Conservation (phyloP, 2,329 filamentous ascomycete genomes). For the Rutstroemia sp. region DNA sequence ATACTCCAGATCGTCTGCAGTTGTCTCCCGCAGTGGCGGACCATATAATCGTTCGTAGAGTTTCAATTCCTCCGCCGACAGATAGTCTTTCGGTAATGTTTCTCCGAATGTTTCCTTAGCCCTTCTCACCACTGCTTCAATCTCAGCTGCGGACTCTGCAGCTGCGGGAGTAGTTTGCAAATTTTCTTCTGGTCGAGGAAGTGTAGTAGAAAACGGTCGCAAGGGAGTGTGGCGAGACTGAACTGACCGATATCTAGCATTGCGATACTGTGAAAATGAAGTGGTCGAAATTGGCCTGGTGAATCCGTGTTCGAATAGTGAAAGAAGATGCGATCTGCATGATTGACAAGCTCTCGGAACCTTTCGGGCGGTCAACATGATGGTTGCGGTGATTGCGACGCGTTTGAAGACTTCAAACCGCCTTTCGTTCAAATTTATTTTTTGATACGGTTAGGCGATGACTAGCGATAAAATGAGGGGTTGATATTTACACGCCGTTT, state of each 20-base stretch:
- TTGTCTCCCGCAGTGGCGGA: slow-evolving; percentile 56
- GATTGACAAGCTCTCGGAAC: slow-evolving; percentile 27
- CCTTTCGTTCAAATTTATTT: too few species aligned
- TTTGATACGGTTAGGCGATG: too few species aligned
- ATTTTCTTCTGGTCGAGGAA: slow-evolving; percentile 9
- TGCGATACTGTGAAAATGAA: slow-evolving; percentile 2
- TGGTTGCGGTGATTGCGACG: neutral
- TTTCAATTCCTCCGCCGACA: slow-evolving; percentile 62
- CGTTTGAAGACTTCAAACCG: too few species aligned
- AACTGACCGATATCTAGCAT: slow-evolving; percentile 10
- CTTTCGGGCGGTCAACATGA: slow-evolving; percentile 26
- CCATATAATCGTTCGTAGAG: slow-evolving; percentile 81
- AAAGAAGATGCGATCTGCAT: slow-evolving; percentile 29
- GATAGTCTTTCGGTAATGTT: slow-evolving; percentile 61
- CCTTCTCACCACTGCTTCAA: slow-evolving; percentile 59
- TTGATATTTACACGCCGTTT: too few species aligned
- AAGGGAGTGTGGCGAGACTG: slow-evolving; percentile 9
- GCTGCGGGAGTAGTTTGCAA: neutral
- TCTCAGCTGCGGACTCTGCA: slow-evolving; percentile 27
- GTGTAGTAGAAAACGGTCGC: slow-evolving; percentile 18
- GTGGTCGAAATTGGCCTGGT: slow-evolving; percentile 12
- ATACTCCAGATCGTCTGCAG: slow-evolving; percentile 49
- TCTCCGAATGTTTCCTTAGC: slow-evolving; percentile 72
- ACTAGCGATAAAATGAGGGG: too few species aligned
- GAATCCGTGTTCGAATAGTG: slow-evolving; percentile 30